These are phyloP conservation scores for Ocimum tenuiflorum DNA, from an alignment of 257 asterid genomes.

Conservation along the genomic window DNA sequence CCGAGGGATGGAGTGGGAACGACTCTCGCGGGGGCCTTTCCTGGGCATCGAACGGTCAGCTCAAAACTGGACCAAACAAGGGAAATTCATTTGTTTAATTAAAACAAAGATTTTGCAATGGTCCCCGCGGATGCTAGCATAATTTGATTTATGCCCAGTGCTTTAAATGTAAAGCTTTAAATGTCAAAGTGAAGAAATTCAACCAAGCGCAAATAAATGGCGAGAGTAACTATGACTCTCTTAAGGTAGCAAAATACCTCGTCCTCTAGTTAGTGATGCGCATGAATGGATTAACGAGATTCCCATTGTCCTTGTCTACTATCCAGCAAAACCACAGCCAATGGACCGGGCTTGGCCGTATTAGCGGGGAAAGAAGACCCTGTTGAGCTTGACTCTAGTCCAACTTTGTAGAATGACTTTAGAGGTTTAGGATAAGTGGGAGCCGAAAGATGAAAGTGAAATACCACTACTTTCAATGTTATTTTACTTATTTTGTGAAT, in stretches of 20 bases:
- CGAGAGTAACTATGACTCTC: slow-evolving; percentile 52
- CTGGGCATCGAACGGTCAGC: background rate
- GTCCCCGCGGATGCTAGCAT: slow-evolving; percentile 29
- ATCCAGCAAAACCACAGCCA: background rate
- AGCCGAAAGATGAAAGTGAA: slow-evolving; percentile 67
- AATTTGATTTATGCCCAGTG: slow-evolving; percentile 39
- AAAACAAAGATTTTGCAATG: slow-evolving; percentile 59
- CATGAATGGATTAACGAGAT: background rate
- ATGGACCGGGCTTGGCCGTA: background rate
- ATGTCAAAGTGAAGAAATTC: slow-evolving; percentile 35
- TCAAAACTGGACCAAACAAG: slow-evolving; percentile 38
- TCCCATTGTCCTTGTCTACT: background rate
- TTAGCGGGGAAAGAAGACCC: slow-evolving; percentile 53
- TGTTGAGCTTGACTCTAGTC: slow-evolving; percentile 56
- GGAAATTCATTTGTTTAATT: slow-evolving; percentile 51
- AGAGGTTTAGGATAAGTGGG: slow-evolving; percentile 50
- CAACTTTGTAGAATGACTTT: slow-evolving; percentile 22
- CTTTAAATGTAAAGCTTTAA: slow-evolving; percentile 36
- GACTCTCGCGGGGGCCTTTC: background rate
- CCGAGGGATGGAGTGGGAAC: background rate
- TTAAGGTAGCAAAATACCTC: slow-evolving; percentile 73
- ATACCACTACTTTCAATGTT: slow-evolving; percentile 87
- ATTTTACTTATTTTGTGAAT: slow-evolving; percentile 82
- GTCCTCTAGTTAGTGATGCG: slow-evolving; percentile 59
- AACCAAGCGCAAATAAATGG: slow-evolving; percentile 35